These are phyloP conservation scores for Wickerhamiella kazuoi DNA, from an alignment of 805 yeast genomes.

Conservation along the genomic window DNA sequence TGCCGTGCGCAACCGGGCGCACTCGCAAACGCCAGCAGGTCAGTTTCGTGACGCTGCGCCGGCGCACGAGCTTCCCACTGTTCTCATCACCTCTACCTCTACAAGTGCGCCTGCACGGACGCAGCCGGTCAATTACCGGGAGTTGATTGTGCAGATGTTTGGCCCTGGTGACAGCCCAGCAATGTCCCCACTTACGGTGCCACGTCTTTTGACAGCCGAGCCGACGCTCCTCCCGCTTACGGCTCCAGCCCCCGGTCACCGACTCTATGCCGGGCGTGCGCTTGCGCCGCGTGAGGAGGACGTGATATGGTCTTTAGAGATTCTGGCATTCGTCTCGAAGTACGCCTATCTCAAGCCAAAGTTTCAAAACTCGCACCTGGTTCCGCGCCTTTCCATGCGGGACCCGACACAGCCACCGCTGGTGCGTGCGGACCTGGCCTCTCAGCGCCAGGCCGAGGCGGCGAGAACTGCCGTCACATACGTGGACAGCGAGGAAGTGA, in stretches of 20 bases:
- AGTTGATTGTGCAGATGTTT: neutral
- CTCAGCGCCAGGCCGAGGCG: conserved; percentile 1
- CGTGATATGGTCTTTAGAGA: conserved; percentile 80
- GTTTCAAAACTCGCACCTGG: conserved; percentile 58
- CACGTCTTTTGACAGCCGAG: neutral
- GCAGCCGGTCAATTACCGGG: neutral
- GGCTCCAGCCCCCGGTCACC: neutral
- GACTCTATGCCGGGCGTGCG: conserved; percentile 45
- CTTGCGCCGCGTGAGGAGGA: conserved; percentile 88
- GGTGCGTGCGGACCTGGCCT: conserved; percentile 5
- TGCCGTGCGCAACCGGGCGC: neutral
- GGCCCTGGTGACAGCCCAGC: neutral
- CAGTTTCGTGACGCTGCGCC: neutral
- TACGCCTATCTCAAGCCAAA: conserved; percentile 62
- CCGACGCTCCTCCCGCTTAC: too few relatives aligned
- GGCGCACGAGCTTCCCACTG: too few relatives aligned
- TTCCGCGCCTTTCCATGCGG: conserved; percentile 44
- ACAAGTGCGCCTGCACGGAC: neutral
- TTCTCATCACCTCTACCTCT: neutral
- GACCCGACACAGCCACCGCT: conserved; percentile 15
- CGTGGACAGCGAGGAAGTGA: conserved; percentile 4
- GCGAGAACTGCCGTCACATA: conserved; percentile 1
- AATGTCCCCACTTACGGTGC: neutral
- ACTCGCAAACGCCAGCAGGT: neutral
- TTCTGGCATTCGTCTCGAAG: conserved; percentile 83